These are phyloP conservation scores for Hanseniaspora valbyensis DNA, from an alignment of 805 yeast genomes.

Conservation along the genomic window DNA sequence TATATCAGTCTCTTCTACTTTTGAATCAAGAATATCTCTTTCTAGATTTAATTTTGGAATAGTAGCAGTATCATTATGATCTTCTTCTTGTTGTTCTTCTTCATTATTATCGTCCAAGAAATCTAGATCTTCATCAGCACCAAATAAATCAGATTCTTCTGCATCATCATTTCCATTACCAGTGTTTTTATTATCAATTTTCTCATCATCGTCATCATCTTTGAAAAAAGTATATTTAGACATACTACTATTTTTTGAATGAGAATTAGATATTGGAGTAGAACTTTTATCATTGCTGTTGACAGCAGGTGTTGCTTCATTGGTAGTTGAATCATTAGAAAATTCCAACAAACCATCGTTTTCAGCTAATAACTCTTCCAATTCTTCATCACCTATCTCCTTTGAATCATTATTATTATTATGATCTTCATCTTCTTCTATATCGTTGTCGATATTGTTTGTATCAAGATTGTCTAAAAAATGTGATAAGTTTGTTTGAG, in stretches of 20 bases:
- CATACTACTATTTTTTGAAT: conserved; percentile 1
- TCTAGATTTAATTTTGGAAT: too few species aligned
- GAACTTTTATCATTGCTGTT: too few species aligned
- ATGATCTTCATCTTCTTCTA: neutral
- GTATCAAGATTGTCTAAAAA: neutral
- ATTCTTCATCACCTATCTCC: neutral
- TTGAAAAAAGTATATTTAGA: conserved; percentile 2
- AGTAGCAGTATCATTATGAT: neutral
- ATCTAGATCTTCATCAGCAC: conserved; percentile 1
- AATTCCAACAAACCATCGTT: neutral
- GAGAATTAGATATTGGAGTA: neutral
- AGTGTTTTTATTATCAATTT: conserved; percentile 17
- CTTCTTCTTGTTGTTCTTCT: neutral
- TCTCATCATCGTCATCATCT: conserved; percentile 18
- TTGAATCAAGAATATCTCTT: too few species aligned
- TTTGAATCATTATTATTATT: neutral
- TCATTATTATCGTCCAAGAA: neutral
- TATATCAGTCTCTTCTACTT: neutral
- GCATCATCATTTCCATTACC: conserved; percentile 5
- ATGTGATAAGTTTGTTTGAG: conserved; percentile 4
- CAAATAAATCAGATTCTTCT: conserved; percentile 2
- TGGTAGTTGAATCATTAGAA: neutral
- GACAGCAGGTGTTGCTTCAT: neutral
- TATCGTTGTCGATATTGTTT: neutral
- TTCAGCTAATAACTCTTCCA: neutral